Base-by-base conservation (phyloP, 352 stramenopile genomes). In the Phytophthora macrochlamydospora region DNA sequence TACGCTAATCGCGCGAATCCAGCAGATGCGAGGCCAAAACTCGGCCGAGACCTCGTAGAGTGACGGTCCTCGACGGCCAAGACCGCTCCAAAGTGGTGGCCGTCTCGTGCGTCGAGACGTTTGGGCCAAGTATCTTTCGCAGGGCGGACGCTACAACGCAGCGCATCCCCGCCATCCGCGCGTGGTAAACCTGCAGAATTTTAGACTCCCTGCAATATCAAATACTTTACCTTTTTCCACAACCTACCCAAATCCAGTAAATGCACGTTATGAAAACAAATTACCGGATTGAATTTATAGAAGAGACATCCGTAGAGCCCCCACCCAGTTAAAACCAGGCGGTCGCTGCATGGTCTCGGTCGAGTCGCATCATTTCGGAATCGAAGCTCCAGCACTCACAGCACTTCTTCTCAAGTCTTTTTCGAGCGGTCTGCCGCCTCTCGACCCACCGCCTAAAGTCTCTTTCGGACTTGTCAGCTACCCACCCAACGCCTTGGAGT, bases 401-500 rank as follows among this genome's bases (percentile, higher is more conserved):
- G 7, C 63, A 46, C 54, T 46, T 65, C 53, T 14, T 67, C 11
- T 2, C 53, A 54, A 64, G 48, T 38, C 55, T 54, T 11, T 24
- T 24, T 24, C 18, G 18, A 24, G 18, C 18, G 18, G 18, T 24
- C 18, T 24, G 18, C 18, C 18, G 18, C 18, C 18, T 24, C 18
- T 24, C 18, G 18, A 24, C 18, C 18, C 18, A 24, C 18, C 18
- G 18, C 18, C 18, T 24, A 29, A 44, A 61, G 44, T 30, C 38
- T 51, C 38, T 11, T 46, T n/a, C 12, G 31, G n/a, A 57, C 48
- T 48, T 14, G 12, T 28, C 40, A 69, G 59, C 65, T 73, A 73
- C 65, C 65, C 65, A 73, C 65, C 65, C 65, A 73, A 73, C 65
- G 65, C 65, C 60, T 73, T 73, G 65, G 65, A 68, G 65, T 73